Evolutionary conservation across 495 filamentous ascomycete genomes (phyloP).

Genomic region (Podospora conica): DNA sequence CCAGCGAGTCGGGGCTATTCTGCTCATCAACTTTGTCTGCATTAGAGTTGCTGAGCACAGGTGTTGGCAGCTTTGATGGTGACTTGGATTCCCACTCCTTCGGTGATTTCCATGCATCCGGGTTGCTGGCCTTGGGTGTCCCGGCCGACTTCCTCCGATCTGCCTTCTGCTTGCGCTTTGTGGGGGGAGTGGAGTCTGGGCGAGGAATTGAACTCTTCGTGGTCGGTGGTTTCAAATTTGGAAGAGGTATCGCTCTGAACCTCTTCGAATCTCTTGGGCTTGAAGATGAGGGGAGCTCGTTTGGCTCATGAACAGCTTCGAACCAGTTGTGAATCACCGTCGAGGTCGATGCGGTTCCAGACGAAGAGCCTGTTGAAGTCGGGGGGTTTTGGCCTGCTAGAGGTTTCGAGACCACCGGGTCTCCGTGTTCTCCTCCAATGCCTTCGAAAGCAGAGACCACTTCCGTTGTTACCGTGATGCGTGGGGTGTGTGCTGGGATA

Average conservation of each 20-base stretch:
- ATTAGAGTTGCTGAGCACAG: slow-evolving; percentile 6
- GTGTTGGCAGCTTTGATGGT: slow-evolving; percentile 10
- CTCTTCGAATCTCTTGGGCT: neutral
- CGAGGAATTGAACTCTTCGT: neutral
- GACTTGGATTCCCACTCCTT: slow-evolving; percentile 16
- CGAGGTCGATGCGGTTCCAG: neutral
- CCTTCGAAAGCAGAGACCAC: neutral
- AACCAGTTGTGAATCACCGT: slow-evolving; percentile 16
- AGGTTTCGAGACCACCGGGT: neutral
- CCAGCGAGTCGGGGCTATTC: slow-evolving; percentile 15
- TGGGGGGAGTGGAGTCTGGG: neutral
- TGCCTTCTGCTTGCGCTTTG: neutral
- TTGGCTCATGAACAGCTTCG: slow-evolving; percentile 9
- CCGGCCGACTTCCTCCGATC: neutral
- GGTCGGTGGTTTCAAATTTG: neutral
- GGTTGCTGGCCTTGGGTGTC: slow-evolving; percentile 5
- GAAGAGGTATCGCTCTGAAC: neutral
- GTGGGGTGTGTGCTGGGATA: neutral
- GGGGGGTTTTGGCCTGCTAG: neutral
- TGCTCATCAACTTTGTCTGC: slow-evolving; percentile 1
- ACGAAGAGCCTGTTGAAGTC: slow-evolving; percentile 4
- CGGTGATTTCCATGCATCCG: slow-evolving; percentile 36
- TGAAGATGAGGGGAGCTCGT: neutral
- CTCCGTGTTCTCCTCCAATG: neutral
- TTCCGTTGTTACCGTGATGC: neutral